Evolutionary conservation across 768 basidiomycete genomes (phyloP).

Genomic region (Xerocomus potaroensis): DNA sequence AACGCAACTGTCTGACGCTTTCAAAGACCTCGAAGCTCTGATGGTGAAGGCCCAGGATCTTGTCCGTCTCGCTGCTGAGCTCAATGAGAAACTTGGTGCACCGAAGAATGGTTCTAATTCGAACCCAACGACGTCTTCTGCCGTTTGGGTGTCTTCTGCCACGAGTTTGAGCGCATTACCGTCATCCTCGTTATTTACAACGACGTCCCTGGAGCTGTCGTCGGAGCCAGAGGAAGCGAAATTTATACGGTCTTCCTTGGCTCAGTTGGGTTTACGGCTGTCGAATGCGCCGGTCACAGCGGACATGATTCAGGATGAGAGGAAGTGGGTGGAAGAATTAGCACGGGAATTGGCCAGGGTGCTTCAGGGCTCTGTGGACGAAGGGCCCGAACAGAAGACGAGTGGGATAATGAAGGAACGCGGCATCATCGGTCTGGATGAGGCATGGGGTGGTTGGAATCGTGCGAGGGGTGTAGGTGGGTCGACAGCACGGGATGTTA

Average conservation of each 20-base stretch:
- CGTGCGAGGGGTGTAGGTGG: constrained; percentile 86
- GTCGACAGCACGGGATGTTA: not conserved
- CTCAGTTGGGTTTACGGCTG: constrained; percentile 84
- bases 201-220: constrained; percentile 32
- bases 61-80: constrained; percentile 82
- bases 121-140: constrained; percentile 2
- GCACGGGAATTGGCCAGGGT: constrained; percentile 78
- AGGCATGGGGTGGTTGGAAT: constrained; percentile 96
- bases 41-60: constrained; percentile 92
- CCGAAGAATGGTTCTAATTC: constrained; percentile 14
- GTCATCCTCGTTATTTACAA: constrained; percentile 21
- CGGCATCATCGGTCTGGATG: constrained; percentile 83
- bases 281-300: constrained; percentile 76
- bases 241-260: constrained; percentile 83
- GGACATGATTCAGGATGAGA: constrained; percentile 84
- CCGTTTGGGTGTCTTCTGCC: constrained; percentile 17
- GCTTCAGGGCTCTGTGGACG: constrained; percentile 45
- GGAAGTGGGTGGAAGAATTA: constrained; percentile 72
- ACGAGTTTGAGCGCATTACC: constrained; percentile 21
- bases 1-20: constrained; percentile 65
- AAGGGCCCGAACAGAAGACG: constrained; percentile 10
- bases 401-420: constrained; percentile 72
- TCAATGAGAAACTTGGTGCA: constrained; percentile 76
- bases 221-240: constrained; percentile 78
- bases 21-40: constrained; percentile 84